phyloP scores from a whole-genome alignment of 768 basidiomycete species.

The Hypsizygus marmoreus region DNA sequence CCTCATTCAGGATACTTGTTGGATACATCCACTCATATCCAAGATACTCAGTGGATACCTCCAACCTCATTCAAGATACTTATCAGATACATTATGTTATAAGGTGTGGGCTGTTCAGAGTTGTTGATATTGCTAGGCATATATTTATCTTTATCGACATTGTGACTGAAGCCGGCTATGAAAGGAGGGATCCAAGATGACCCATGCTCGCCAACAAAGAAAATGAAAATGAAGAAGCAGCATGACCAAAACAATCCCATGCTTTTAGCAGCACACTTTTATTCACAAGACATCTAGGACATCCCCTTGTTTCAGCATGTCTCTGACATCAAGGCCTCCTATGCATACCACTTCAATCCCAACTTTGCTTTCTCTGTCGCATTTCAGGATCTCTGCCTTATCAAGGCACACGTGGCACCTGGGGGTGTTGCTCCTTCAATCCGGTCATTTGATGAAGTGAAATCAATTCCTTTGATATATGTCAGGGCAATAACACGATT shows the following conservation, averaged over 20 bases:
- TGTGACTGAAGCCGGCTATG: conserved; percentile 3
- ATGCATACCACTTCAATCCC: conserved; percentile 26
- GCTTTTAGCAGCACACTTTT: too few species aligned
- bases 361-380: conserved; percentile 55
- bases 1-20: too few species aligned
- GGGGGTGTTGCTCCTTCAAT: conserved; percentile 32
- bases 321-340: too few species aligned
- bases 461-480: conserved; percentile 27
- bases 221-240: conserved; percentile 16
- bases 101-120: too few species aligned
- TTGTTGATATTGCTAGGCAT: too few species aligned
- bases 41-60: too few species aligned
- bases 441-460: conserved; percentile 39
- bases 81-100: too few species aligned
- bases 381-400: conserved; percentile 48
- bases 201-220: conserved; percentile 4
- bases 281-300: too few species aligned
- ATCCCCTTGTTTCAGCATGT: too few species aligned
- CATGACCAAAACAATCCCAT: conserved; percentile 26
- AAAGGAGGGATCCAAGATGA: conserved; percentile 6
- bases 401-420: conserved; percentile 50
- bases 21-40: too few species aligned
- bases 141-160: too few species aligned
- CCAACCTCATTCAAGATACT: too few species aligned
- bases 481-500: conserved; percentile 22